Percentiles rank a stretch among this genome's conserved stretches.
These are phyloP conservation scores for Cercospora sojina DNA, from an alignment of 2,329 filamentous ascomycete genomes.

Conservation along the genomic window DNA sequence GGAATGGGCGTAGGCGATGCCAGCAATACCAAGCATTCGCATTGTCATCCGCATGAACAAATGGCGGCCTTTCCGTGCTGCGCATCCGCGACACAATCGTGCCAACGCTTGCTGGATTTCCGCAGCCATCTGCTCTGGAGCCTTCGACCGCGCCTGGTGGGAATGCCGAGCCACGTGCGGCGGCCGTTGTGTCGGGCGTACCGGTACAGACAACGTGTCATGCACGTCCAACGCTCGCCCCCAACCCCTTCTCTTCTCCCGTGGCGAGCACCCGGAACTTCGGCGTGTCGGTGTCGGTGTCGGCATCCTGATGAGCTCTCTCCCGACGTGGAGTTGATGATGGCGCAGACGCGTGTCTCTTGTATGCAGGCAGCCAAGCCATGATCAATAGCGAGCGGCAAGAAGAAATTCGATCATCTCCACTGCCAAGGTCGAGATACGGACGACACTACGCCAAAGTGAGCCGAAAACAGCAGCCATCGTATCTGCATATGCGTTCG, in stretches of 20 bases:
- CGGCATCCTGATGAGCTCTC: neutral
- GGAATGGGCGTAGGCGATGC: neutral
- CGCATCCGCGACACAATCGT: neutral
- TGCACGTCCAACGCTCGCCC: neutral
- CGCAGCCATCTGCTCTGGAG: neutral
- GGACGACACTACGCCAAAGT: neutral
- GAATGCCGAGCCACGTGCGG: neutral
- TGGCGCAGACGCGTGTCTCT: neutral
- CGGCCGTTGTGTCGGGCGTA: neutral
- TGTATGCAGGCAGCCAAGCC: neutral
- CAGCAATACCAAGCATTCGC: neutral
- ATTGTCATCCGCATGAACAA: neutral
- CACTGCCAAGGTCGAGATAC: neutral
- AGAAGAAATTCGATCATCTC: neutral
- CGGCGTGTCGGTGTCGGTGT: neutral
- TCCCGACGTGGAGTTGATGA: neutral
- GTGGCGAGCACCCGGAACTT: neutral
- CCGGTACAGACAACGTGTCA: neutral
- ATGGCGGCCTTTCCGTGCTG: neutral
- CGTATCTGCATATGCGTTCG: neutral
- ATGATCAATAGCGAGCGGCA: neutral
- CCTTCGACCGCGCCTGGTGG: neutral
- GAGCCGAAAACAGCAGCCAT: neutral
- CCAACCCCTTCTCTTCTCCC: neutral
- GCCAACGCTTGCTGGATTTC: neutral